Evolutionary conservation across 1,284 basidiomycete genomes (phyloP), one percentile per base, ranked within the genome.

Genomic region (Schizophyllum commune): DNA sequence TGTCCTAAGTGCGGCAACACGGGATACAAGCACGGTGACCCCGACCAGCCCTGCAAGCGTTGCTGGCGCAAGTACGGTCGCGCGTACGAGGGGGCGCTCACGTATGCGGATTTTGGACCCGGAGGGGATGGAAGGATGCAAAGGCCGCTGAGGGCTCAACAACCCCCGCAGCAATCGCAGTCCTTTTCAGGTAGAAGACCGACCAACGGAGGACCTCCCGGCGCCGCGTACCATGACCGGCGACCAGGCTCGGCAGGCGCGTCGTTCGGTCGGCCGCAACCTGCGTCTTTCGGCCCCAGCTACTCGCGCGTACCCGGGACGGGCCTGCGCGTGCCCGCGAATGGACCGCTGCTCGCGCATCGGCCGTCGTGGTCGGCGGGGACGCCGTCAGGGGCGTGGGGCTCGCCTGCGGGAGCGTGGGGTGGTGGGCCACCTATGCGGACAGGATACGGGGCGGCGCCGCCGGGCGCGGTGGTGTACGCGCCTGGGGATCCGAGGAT

Each of bases 1-100:
- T 92, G 89, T 66, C 68, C 72, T 1, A 90, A 88, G 78, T 89
- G 86, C 86, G 75, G 77, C 52, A 90, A 91, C 68, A 83, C 81
- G 0, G 89, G 89, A 1, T 91, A 86, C 73, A 88, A 88, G 71
- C 76, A 82, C 61, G 77, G 75, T 54, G 86, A 91, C 68, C 87
- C 88, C 0, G 71, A 77, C 0, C 75, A 84, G 62, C 86, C 89
- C 6, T 91, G 89, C 67, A 75, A 76, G 58, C 83, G 80, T 60
- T 91, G 89, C 71, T 91, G 89, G 89, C 73, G 78, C 1, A 84
- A 83, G 64, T 85, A 87, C 69, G 76, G 78, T 1, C 82, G 81
- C 65, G 76, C 78, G 0, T 91, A 84, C 70, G 68, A 75, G 0
- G 85, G 85, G 4, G 79, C 85, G 1, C 72, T 91, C 15, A 74